These are phyloP conservation scores for Cladosporium sp. DNA, from an alignment of 2,329 filamentous ascomycete genomes.

Conservation along the genomic window DNA sequence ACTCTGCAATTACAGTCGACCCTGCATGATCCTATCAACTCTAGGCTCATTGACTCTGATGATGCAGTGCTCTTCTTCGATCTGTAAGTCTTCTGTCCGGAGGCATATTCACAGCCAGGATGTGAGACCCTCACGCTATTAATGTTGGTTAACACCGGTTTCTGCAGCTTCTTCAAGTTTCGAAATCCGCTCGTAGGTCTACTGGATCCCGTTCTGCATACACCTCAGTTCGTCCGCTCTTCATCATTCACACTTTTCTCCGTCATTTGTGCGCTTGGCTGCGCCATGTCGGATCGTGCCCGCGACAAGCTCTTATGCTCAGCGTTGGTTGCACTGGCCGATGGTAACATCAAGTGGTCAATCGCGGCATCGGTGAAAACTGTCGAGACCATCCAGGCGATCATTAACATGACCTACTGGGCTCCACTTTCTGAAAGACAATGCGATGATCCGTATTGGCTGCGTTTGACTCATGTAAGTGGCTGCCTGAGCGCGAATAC, in stretches of 20 bases:
- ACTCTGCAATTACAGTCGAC: slow-evolving; percentile 8
- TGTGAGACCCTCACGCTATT: no score
- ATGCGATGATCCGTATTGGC: slow-evolving; percentile 10
- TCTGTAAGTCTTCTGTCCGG: not conserved
- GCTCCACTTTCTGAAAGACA: slow-evolving; percentile 7
- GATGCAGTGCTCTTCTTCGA: slow-evolving; percentile 9
- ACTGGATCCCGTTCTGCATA: slow-evolving; percentile 3
- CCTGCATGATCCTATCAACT: slow-evolving; percentile 8
- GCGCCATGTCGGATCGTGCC: slow-evolving; percentile 10
- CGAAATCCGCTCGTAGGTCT: slow-evolving; percentile 6
- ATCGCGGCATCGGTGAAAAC: slow-evolving; percentile 9
- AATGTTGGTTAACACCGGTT: no score
- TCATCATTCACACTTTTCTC: slow-evolving; percentile 6
- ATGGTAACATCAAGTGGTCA: slow-evolving; percentile 10
- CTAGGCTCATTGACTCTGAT: slow-evolving; percentile 2
- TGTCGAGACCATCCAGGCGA: slow-evolving; percentile 8
- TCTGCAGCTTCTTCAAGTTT: slow-evolving; percentile 9
- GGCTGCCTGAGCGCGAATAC: not conserved
- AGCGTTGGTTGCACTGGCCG: not conserved
- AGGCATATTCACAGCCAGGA: not conserved
- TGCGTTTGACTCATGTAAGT: slow-evolving; percentile 10
- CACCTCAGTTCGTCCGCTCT: slow-evolving; percentile 7
- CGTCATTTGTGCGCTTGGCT: slow-evolving; percentile 7
- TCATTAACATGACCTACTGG: slow-evolving; percentile 13
- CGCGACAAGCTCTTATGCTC: slow-evolving; percentile 9